phyloP scores from a whole-genome alignment of 129 eudicot genomes.

The Flaveria robusta region DNA sequence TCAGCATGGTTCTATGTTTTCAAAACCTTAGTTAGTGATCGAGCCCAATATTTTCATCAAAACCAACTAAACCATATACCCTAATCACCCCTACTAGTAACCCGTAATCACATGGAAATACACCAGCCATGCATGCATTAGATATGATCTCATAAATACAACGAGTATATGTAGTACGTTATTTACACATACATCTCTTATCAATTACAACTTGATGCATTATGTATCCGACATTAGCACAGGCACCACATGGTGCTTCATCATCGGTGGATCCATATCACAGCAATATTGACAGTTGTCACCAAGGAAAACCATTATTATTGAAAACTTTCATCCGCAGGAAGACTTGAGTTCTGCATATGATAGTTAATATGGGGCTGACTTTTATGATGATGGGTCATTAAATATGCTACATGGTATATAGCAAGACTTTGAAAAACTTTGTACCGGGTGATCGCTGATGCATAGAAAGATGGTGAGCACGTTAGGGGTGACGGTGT shows the following conservation, averaged over 20 bases:
- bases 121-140: not conserved
- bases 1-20: too few species aligned
- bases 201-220: slow-evolving; percentile 2
- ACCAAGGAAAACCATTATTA: slow-evolving; percentile 2
- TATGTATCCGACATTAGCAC: slow-evolving; percentile 25
- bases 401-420: not conserved
- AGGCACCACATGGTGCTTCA: slow-evolving; percentile 34
- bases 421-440: slow-evolving; percentile 20
- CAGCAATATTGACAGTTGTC: slow-evolving; percentile 15
- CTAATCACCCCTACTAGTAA: too few species aligned
- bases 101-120: not conserved
- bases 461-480: not conserved
- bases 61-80: too few species aligned
- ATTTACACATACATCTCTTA: not conserved
- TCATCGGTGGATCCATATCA: slow-evolving; percentile 29
- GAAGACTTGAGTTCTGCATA: slow-evolving; percentile 16
- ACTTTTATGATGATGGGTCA: slow-evolving; percentile 17
- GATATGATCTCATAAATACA: not conserved
- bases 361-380: slow-evolving; percentile 14
- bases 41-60: too few species aligned
- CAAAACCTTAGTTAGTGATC: too few species aligned
- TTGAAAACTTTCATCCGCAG: not conserved
- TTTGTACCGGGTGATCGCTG: not conserved
- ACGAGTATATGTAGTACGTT: not conserved
- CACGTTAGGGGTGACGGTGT: too few species aligned